Evolutionary conservation across 1,284 basidiomycete genomes (phyloP).

Genomic region (Coniophora puteana): DNA sequence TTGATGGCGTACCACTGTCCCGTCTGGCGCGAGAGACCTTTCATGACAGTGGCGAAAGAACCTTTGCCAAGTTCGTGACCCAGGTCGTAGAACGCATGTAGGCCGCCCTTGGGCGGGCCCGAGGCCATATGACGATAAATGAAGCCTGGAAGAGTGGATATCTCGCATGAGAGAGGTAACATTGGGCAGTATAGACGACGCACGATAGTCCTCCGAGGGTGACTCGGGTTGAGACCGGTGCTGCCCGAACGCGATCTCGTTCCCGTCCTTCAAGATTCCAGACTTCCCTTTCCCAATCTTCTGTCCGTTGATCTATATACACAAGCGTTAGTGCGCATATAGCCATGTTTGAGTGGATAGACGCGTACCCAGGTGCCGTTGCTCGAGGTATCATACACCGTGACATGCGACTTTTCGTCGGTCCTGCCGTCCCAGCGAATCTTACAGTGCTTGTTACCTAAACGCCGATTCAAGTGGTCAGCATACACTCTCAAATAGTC

Average conservation of each 20-base stretch:
- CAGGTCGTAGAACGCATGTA: slow-evolving; percentile 65
- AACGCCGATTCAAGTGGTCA: slow-evolving; percentile 13
- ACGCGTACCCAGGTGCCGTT: slow-evolving; percentile 83
- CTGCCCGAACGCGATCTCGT: slow-evolving; percentile 79
- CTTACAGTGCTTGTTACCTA: slow-evolving; percentile 65
- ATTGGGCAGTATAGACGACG: slow-evolving; percentile 23
- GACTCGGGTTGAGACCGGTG: slow-evolving; percentile 35
- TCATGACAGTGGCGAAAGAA: slow-evolving; percentile 77
- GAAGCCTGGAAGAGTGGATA: slow-evolving; percentile 31
- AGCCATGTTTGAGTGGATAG: slow-evolving; percentile 5
- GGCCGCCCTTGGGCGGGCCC: slow-evolving; percentile 42
- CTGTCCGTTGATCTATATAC: slow-evolving; percentile 63
- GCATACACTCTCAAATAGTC: slow-evolving; percentile 9
- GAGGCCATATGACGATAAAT: slow-evolving; percentile 51
- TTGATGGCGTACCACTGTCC: slow-evolving; percentile 74
- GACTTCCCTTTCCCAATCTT: slow-evolving; percentile 57
- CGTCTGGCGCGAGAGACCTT: slow-evolving; percentile 55
- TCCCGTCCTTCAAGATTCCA: slow-evolving; percentile 69
- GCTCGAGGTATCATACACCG: slow-evolving; percentile 70
- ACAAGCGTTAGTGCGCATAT: slow-evolving; percentile 8
- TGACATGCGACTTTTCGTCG: slow-evolving; percentile 48
- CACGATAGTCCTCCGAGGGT: slow-evolving; percentile 34
- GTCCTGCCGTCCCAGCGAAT: slow-evolving; percentile 68
- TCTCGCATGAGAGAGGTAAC: neutral
- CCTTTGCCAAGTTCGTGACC: slow-evolving; percentile 71